Evolutionary conservation across 768 basidiomycete species (phyloP).

Genomic region (Tubosaeta brunneosetosa): DNA sequence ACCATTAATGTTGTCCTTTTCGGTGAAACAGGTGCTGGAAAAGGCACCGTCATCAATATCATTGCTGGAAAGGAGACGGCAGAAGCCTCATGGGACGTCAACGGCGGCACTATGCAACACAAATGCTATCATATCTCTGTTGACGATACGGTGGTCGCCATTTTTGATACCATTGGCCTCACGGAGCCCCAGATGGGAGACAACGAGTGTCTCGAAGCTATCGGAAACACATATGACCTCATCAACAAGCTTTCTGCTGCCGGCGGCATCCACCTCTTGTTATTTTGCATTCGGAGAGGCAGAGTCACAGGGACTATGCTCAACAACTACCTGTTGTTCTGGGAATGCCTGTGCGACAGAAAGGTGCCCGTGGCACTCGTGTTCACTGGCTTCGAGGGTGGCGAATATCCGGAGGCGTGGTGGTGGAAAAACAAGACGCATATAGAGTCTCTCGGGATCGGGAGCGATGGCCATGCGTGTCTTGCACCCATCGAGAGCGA

Average conservation of each 20-base stretch:
- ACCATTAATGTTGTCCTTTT: conserved; percentile 38
- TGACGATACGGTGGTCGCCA: conserved; percentile 11
- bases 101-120: conserved; percentile 35
- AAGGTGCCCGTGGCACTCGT: conserved; percentile 38
- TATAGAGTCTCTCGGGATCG: conserved; percentile 21
- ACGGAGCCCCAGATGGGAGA: conserved; percentile 28
- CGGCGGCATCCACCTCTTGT: conserved; percentile 40
- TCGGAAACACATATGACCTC: conserved; percentile 31
- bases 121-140: conserved; percentile 25
- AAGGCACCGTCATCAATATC: conserved; percentile 30
- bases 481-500: conserved; percentile 25
- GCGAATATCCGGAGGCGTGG: conserved; percentile 32
- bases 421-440: conserved; percentile 27
- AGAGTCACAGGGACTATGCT: conserved; percentile 34
- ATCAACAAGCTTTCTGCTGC: conserved; percentile 24
- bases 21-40: conserved; percentile 37
- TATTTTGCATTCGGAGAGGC: conserved; percentile 39
- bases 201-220: conserved; percentile 23
- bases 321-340: conserved; percentile 38
- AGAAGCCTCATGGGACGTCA: conserved; percentile 24
- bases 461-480: conserved; percentile 29
- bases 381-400: conserved; percentile 38
- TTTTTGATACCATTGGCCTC: conserved; percentile 36
- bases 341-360: conserved; percentile 35
- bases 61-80: conserved; percentile 23